A percentile compares a stretch with the other conserved stretches of the same genome.
Conservation (phyloP, 805 yeast species). For the Yamadazyma scolyti region DNA sequence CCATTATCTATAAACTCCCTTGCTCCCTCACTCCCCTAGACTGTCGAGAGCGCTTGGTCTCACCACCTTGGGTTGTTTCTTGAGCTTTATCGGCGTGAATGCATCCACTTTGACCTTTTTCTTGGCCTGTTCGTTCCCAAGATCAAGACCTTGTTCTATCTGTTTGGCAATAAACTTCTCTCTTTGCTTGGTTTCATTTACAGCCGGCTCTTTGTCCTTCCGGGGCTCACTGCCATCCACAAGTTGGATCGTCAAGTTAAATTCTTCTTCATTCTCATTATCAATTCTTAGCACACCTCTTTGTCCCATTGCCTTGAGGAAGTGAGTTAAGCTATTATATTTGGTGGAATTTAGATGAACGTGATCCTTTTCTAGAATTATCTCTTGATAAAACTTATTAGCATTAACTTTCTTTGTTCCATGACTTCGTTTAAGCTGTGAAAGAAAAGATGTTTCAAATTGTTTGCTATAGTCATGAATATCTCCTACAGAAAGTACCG, state of each 20-base stretch:
- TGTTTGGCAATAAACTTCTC: slow-evolving; percentile 42
- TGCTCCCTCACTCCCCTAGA: no score
- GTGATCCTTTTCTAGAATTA: slow-evolving; percentile 75
- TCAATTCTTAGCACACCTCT: slow-evolving; percentile 55
- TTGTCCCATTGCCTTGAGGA: slow-evolving; percentile 57
- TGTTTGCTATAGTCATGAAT: slow-evolving; percentile 56
- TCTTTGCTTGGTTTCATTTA: slow-evolving; percentile 5
- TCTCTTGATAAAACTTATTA: slow-evolving; percentile 86
- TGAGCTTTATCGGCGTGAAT: no score
- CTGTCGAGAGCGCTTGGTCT: no score
- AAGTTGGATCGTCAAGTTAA: slow-evolving; percentile 29
- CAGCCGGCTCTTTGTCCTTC: background rate
- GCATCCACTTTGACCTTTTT: background rate
- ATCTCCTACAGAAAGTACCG: slow-evolving; percentile 28
- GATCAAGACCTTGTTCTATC: slow-evolving; percentile 43
- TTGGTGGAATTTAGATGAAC: slow-evolving; percentile 87
- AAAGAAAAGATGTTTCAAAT: slow-evolving; percentile 64
- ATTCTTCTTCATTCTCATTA: slow-evolving; percentile 16
- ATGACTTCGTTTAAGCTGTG: slow-evolving; percentile 60
- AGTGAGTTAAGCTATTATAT: slow-evolving; percentile 68
- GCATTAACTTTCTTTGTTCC: slow-evolving; percentile 79
- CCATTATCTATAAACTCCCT: no score
- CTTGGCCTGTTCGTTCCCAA: slow-evolving; percentile 1
- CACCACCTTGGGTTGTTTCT: no score
- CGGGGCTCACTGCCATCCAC: slow-evolving; percentile 16